phyloP scores from a whole-genome alignment of 805 yeast species.

The Lipomyces sp. region DNA sequence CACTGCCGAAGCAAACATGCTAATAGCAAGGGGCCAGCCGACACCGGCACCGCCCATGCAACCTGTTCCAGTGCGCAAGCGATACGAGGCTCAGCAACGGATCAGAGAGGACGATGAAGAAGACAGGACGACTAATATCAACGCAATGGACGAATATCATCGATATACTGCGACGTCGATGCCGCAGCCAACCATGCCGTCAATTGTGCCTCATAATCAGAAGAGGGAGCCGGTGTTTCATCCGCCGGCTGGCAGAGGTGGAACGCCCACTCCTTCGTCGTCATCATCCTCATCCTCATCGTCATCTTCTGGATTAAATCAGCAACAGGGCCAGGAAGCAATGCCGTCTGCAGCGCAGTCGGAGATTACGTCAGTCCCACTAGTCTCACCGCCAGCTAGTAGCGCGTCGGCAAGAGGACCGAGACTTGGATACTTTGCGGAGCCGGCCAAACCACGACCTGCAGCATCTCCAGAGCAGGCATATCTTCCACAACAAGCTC shows the following conservation, averaged over 20 bases:
- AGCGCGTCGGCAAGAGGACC: slow-evolving; percentile 12
- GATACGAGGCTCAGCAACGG: slow-evolving; percentile 24
- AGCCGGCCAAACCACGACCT: slow-evolving; percentile 2
- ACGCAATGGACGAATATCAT: background rate
- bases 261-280: slow-evolving; percentile 22
- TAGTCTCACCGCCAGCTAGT: no score
- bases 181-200: slow-evolving; percentile 1
- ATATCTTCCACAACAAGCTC: background rate
- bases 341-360: slow-evolving; percentile 5
- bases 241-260: slow-evolving; percentile 6
- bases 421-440: slow-evolving; percentile 11
- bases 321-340: background rate
- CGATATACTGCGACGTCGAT: background rate
- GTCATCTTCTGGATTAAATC: no score
- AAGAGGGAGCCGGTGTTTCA: slow-evolving; percentile 1
- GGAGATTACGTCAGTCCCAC: background rate
- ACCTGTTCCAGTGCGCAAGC: slow-evolving; percentile 22
- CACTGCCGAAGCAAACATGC: slow-evolving; percentile 27
- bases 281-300: background rate
- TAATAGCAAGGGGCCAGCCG: slow-evolving; percentile 26
- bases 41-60: slow-evolving; percentile 30
- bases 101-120: slow-evolving; percentile 16
- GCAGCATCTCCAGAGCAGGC: background rate
- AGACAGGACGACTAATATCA: background rate
- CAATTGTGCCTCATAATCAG: background rate